Evolutionary conservation across 768 basidiomycete genomes (phyloP).

Genomic region (Rhodosporidiobolus sp.): DNA sequence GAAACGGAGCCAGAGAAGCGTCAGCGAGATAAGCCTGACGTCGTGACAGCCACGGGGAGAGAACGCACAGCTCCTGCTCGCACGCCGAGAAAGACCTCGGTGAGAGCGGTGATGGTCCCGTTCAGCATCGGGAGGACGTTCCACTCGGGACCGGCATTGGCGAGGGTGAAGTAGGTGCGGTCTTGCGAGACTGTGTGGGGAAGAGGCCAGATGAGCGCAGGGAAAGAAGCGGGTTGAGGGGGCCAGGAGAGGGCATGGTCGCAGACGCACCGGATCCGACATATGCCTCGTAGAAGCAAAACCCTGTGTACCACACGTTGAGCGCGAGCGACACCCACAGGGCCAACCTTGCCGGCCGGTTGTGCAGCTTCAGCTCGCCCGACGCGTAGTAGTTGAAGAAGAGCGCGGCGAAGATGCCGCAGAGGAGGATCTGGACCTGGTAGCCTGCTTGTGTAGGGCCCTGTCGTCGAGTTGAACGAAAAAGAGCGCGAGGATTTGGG

Average conservation of each 20-base stretch:
- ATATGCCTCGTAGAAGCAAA: slow-evolving; percentile 18
- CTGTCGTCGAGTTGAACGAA: not conserved
- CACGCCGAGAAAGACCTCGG: not conserved
- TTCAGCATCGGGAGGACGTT: slow-evolving; percentile 4
- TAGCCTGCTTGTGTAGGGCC: not conserved
- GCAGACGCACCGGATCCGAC: not conserved
- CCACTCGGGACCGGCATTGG: not conserved
- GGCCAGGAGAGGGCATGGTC: not conserved
- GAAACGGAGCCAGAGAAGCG: not conserved
- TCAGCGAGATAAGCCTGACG: too few relatives aligned
- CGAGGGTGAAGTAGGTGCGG: not conserved
- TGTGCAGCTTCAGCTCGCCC: not conserved
- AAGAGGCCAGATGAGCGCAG: not conserved
- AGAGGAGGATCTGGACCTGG: slow-evolving; percentile 14
- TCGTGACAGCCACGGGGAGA: not conserved
- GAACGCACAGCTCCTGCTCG: slow-evolving; percentile 14
- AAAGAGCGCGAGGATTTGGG: not conserved
- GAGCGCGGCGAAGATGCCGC: slow-evolving; percentile 9
- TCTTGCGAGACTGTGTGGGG: not conserved
- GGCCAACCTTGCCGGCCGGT: not conserved
- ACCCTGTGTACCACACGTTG: slow-evolving; percentile 6
- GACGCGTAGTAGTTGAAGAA: not conserved
- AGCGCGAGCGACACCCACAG: not conserved
- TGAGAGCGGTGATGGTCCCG: not conserved
- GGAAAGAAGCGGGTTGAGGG: not conserved